These are phyloP conservation scores for Lasiosphaeria miniovina DNA, from an alignment of 495 filamentous ascomycete genomes.

Conservation along the genomic window DNA sequence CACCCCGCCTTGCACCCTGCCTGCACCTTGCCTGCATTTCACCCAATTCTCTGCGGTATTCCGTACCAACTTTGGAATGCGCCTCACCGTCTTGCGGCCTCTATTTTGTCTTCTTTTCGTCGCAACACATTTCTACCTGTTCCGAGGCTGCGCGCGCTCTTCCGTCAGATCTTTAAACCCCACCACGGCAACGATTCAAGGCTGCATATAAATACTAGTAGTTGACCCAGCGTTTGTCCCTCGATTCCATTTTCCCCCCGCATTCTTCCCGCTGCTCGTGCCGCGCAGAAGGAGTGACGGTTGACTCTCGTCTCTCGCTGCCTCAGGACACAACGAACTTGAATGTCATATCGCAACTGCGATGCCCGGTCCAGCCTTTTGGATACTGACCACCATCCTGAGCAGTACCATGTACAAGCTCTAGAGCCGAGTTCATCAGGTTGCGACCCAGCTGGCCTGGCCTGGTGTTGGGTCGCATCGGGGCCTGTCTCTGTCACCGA, in stretches of 20 bases:
- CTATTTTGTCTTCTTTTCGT: conserved; percentile 3
- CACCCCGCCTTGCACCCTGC: too few species aligned
- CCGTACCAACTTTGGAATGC: too few species aligned
- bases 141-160: conserved; percentile 8
- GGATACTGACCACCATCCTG: conserved; percentile 28
- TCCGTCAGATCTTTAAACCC: conserved; percentile 7
- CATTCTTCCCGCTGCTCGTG: conserved; percentile 18
- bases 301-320: conserved; percentile 20
- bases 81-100: too few species aligned
- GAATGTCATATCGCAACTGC: conserved; percentile 17
- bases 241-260: neutral
- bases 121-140: too few species aligned
- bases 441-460: conserved; percentile 43
- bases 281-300: conserved; percentile 6
- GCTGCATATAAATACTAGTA: conserved; percentile 25
- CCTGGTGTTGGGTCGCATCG: conserved; percentile 31
- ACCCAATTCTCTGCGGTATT: too few species aligned
- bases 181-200: neutral
- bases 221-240: conserved; percentile 8
- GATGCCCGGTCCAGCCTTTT: conserved; percentile 15
- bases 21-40: too few species aligned
- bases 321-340: conserved; percentile 28
- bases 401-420: conserved; percentile 45
- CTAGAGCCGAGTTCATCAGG: conserved; percentile 10
- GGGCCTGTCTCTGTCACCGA: conserved; percentile 3